Evolutionary conservation across 1,284 basidiomycete species (phyloP).

Genomic region (Apiotrichum porosum): DNA sequence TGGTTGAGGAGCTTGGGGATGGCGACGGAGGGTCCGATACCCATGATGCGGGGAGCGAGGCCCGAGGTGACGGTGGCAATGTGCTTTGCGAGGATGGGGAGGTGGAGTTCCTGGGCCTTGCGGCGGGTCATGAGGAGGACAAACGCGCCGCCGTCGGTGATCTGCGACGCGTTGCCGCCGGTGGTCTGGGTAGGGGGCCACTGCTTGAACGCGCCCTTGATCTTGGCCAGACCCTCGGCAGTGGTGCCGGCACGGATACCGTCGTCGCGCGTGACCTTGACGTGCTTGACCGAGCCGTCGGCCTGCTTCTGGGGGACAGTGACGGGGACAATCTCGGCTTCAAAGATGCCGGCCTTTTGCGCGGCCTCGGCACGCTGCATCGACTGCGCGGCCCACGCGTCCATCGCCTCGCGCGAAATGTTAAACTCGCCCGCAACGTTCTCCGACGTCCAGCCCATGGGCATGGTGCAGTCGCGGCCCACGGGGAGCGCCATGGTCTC

Average conservation of each 20-base stretch:
- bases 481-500: slow-evolving; percentile 68
- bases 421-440: slow-evolving; percentile 83
- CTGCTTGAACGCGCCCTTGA: slow-evolving; percentile 88
- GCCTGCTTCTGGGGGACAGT: slow-evolving; percentile 49
- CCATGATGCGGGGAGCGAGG: slow-evolving; percentile 81
- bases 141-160: slow-evolving; percentile 94
- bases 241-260: slow-evolving; percentile 91
- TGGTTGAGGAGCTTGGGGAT: slow-evolving; percentile 68
- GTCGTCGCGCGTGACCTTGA: slow-evolving; percentile 81
- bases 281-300: slow-evolving; percentile 52
- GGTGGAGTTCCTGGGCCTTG: slow-evolving; percentile 77
- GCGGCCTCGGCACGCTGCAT: slow-evolving; percentile 81
- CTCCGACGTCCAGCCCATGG: slow-evolving; percentile 96
- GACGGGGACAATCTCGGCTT: slow-evolving; percentile 83
- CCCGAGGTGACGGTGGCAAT: slow-evolving; percentile 72
- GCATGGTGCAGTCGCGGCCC: slow-evolving; percentile 84
- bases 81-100: slow-evolving; percentile 91
- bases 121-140: slow-evolving; percentile 83
- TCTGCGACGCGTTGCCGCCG: slow-evolving; percentile 75
- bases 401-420: slow-evolving; percentile 76
- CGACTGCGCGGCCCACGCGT: slow-evolving; percentile 74
- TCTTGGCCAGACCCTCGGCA: slow-evolving; percentile 73
- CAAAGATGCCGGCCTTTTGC: slow-evolving; percentile 84
- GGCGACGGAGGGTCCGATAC: slow-evolving; percentile 79
- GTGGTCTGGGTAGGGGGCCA: slow-evolving; percentile 79